Percentiles rank a stretch among this genome's conserved stretches.
phyloP scores from a whole-genome alignment of 176 grass and related monocot species.

The Sorghum bicolor region DNA sequence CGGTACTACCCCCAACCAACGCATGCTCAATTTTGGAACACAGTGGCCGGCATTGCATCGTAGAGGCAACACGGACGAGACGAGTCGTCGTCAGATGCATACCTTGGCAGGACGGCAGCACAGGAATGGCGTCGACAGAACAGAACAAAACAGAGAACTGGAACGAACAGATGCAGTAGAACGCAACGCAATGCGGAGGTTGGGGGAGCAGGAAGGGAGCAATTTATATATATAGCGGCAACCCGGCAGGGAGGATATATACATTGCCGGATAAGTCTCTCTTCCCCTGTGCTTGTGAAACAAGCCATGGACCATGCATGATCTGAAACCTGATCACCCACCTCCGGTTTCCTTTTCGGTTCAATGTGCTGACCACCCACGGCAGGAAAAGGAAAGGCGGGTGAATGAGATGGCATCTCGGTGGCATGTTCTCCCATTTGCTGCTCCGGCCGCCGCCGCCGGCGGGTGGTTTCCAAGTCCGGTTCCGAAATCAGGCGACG shows the following conservation, averaged over 20 bases:
- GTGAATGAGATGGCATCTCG: background rate
- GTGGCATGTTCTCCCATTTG: background rate
- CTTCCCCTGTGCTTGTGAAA: conserved; percentile 10
- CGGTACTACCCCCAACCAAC: background rate
- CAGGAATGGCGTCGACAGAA: background rate
- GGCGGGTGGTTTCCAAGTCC: conserved; percentile 11
- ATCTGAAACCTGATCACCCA: background rate
- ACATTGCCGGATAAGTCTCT: background rate
- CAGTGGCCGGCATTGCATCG: background rate
- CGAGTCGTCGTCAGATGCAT: background rate
- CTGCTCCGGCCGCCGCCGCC: background rate
- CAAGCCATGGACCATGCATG: background rate
- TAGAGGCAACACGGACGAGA: background rate
- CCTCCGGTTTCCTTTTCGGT: background rate
- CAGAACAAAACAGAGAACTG: background rate
- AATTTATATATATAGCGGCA: conserved; percentile 39
- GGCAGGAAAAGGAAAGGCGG: background rate
- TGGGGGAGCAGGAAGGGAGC: background rate
- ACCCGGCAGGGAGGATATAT: background rate
- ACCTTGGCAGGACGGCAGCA: background rate
- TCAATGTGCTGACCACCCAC: background rate
- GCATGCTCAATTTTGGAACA: too few relatives aligned
- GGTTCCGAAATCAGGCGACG: background rate
- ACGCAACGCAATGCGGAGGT: background rate
- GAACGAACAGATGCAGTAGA: background rate